A percentile compares a stretch with the other conserved stretches of the same genome.
These are phyloP conservation scores for Scleromitrula shiraiana DNA, from an alignment of 2,329 filamentous ascomycete genomes.

Conservation along the genomic window DNA sequence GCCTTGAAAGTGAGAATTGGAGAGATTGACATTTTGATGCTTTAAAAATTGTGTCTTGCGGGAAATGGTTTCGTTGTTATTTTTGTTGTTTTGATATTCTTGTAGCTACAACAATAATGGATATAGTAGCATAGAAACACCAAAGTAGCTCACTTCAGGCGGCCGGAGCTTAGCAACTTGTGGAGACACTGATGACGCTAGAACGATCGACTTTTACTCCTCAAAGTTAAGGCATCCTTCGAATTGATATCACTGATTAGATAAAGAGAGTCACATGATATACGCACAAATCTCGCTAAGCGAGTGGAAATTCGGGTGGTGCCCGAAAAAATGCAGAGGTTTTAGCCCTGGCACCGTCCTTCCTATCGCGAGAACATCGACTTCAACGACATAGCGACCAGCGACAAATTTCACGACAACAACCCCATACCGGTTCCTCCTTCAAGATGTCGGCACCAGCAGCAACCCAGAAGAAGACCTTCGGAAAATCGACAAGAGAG, in stretches of 20 bases:
- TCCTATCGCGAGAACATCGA: slow-evolving; percentile 9
- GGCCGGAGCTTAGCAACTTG: slow-evolving; percentile 9
- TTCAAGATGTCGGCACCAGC: slow-evolving; percentile 55
- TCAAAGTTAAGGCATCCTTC: not conserved
- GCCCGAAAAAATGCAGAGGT: slow-evolving; percentile 4
- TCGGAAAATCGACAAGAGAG: slow-evolving; percentile 91
- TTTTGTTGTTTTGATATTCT: slow-evolving; percentile 2
- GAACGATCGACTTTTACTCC: not conserved
- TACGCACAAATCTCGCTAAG: slow-evolving; percentile 9
- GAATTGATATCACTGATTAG: not conserved
- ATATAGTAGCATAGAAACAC: not conserved
- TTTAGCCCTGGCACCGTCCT: slow-evolving; percentile 7
- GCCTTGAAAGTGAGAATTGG: slow-evolving; percentile 96
- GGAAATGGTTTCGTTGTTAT: too few relatives aligned
- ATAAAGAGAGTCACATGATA: slow-evolving; percentile 9
- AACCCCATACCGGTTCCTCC: slow-evolving; percentile 23
- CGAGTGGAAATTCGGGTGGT: slow-evolving; percentile 3
- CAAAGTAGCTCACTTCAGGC: slow-evolving; percentile 7
- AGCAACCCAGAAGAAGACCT: slow-evolving; percentile 65
- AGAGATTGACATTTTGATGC: slow-evolving; percentile 62
- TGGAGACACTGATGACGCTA: slow-evolving; percentile 8
- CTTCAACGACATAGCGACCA: slow-evolving; percentile 9
- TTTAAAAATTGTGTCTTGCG: too few relatives aligned
- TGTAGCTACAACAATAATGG: slow-evolving; percentile 1
- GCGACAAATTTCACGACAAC: slow-evolving; percentile 18